These are phyloP conservation scores for Lyophyllum decastes DNA, from an alignment of 768 basidiomycete species.

Conservation along the genomic window DNA sequence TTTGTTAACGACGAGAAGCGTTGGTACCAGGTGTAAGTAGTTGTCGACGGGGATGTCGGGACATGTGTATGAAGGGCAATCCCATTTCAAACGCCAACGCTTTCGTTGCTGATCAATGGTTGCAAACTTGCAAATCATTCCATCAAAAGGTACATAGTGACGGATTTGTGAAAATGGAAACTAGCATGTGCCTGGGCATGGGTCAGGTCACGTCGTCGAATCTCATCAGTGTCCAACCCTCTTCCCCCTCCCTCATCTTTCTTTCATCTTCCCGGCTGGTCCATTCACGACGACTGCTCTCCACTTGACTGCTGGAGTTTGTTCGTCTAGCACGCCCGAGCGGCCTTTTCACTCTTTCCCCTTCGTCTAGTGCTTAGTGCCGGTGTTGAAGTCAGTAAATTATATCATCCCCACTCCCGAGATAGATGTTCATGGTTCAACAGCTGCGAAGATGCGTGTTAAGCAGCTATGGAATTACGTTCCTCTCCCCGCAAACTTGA, in stretches of 20 bases:
- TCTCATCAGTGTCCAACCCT: slow-evolving; percentile 4
- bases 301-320: slow-evolving; percentile 24
- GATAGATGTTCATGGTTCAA: background rate
- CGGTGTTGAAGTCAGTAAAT: slow-evolving; percentile 7
- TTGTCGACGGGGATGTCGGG: slow-evolving; percentile 5
- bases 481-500: slow-evolving; percentile 35
- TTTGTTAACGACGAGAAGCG: slow-evolving; percentile 53
- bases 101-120: background rate
- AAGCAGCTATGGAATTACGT: slow-evolving; percentile 33
- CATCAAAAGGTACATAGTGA: slow-evolving; percentile 8
- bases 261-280: slow-evolving; percentile 27
- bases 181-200: slow-evolving; percentile 4
- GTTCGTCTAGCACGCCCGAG: slow-evolving; percentile 36
- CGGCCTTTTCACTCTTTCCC: slow-evolving; percentile 35
- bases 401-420: background rate
- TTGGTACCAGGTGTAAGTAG: slow-evolving; percentile 73
- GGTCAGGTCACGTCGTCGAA: too few species aligned
- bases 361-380: slow-evolving; percentile 3
- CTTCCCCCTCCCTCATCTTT: slow-evolving; percentile 24
- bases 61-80: slow-evolving; percentile 8
- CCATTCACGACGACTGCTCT: slow-evolving; percentile 26
- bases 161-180: slow-evolving; percentile 13
- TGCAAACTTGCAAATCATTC: background rate
- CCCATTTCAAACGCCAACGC: background rate
- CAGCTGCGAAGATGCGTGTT: slow-evolving; percentile 21